A percentile compares a stretch with the other conserved stretches of the same genome.
Conservation (phyloP, 1,284 basidiomycete genomes). For the Peniophora sp. region DNA sequence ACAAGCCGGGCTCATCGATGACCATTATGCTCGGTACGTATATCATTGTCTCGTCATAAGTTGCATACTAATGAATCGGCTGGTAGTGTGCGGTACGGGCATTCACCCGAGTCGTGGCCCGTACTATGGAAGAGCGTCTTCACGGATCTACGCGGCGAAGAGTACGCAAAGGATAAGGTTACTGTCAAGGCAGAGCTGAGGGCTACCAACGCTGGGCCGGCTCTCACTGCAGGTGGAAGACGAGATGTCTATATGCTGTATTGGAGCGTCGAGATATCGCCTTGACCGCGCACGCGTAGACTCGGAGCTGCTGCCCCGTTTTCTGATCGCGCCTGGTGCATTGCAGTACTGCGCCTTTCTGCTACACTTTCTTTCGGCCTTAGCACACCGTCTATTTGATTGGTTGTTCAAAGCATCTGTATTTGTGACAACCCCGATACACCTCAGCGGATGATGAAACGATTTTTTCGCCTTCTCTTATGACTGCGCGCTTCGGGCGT, state of each 20-base stretch:
- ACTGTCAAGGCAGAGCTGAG: slow-evolving; percentile 5
- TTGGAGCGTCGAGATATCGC: not conserved
- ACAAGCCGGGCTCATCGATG: slow-evolving; percentile 9
- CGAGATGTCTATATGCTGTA: not conserved
- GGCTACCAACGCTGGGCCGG: not conserved
- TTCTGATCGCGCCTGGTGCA: too few species aligned
- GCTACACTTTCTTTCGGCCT: too few species aligned
- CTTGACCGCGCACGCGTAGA: too few species aligned
- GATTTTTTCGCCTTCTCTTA: too few species aligned
- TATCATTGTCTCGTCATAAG: not conserved
- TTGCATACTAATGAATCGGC: not conserved
- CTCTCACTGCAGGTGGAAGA: not conserved
- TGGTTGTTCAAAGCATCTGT: too few species aligned
- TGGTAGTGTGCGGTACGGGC: slow-evolving; percentile 12
- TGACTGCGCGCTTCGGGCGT: too few species aligned
- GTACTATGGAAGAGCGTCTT: slow-evolving; percentile 11
- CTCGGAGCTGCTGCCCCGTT: too few species aligned
- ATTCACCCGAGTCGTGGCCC: slow-evolving; percentile 12
- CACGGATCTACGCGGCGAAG: slow-evolving; percentile 2
- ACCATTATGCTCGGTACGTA: slow-evolving; percentile 8
- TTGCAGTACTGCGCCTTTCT: too few species aligned
- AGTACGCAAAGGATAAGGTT: slow-evolving; percentile 5
- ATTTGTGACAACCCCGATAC: too few species aligned
- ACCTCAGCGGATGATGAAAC: too few species aligned
- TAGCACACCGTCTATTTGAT: too few species aligned